These are phyloP conservation scores for Dactylis glomerata DNA, from an alignment of 176 grass and related monocot species.

Conservation along the genomic window DNA sequence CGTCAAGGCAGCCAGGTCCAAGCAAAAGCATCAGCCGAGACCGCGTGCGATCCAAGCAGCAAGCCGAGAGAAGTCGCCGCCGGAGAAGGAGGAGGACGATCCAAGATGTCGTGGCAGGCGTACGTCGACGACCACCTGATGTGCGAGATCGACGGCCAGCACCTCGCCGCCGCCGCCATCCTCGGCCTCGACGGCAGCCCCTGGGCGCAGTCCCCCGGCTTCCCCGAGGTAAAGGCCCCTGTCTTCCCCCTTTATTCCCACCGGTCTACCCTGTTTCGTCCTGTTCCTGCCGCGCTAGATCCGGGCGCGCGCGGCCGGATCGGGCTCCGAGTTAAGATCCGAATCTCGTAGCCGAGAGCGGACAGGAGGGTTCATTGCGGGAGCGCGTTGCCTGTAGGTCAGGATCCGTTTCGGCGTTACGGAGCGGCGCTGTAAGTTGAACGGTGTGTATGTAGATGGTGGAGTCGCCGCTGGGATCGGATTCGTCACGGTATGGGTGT, in stretches of 20 bases:
- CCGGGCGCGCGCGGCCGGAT: slow-evolving; percentile 23
- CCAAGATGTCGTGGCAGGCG: slow-evolving; percentile 80
- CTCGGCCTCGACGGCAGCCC: slow-evolving; percentile 63
- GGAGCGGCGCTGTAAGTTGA: background rate
- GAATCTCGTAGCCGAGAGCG: slow-evolving; percentile 7
- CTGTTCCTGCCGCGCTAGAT: slow-evolving; percentile 12
- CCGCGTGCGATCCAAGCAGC: slow-evolving; percentile 52
- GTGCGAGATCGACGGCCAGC: slow-evolving; percentile 78
- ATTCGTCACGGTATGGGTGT: background rate
- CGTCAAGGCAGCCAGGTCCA: background rate
- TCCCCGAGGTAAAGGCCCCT: slow-evolving; percentile 49
- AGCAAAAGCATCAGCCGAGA: slow-evolving; percentile 19
- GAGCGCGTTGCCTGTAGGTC: background rate
- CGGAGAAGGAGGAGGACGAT: slow-evolving; percentile 19
- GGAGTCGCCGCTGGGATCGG: background rate
- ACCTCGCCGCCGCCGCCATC: slow-evolving; percentile 71
- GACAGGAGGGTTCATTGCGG: no score
- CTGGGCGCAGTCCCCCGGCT: slow-evolving; percentile 61
- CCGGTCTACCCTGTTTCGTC: background rate
- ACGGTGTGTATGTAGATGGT: background rate
- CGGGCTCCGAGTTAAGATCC: background rate
- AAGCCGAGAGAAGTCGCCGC: background rate
- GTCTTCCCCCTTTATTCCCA: background rate
- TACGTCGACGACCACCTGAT: slow-evolving; percentile 90
- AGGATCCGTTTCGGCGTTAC: background rate